Percentiles rank a stretch among this genome's conserved stretches.
Evolutionary conservation across 495 filamentous ascomycete genomes (phyloP).

Genomic region (Penicillium bovifimosum): DNA sequence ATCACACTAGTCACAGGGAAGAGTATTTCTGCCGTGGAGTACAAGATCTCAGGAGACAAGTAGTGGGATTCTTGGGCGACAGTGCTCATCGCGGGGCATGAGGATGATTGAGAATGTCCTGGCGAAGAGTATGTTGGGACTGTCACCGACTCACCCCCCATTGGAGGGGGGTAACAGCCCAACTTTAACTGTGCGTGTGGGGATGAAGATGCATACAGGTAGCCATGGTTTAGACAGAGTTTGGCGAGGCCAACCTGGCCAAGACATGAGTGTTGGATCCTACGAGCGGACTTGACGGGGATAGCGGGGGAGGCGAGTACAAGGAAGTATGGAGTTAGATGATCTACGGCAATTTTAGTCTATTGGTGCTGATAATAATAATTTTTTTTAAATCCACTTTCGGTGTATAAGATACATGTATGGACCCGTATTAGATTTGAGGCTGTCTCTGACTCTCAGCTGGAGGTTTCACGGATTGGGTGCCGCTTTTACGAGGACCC

Average conservation of each 20-base stretch:
- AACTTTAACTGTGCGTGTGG: conserved; percentile 3
- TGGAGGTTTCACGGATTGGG: too few relatives aligned
- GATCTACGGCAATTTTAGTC: not conserved
- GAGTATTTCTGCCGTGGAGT: not conserved
- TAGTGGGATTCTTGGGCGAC: not conserved
- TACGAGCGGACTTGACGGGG: not conserved
- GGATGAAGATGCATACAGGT: not conserved
- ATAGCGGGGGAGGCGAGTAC: not conserved
- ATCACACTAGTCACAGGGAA: not conserved
- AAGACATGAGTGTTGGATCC: not conserved
- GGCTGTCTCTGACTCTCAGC: too few relatives aligned
- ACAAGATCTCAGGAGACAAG: not conserved
- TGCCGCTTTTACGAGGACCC: too few relatives aligned
- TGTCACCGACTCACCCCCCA: not conserved
- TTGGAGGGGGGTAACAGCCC: not conserved
- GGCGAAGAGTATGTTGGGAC: not conserved
- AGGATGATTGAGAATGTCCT: conserved; percentile 1
- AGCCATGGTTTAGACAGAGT: not conserved
- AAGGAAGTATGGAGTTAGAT: not conserved
- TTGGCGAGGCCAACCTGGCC: not conserved
- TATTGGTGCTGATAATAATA: not conserved
- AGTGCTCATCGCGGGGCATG: not conserved
- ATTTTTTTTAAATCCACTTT: too few relatives aligned
- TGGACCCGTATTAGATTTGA: too few relatives aligned
- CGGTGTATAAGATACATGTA: too few relatives aligned